phyloP scores from a whole-genome alignment of 352 stramenopile species.

The Phytophthora citricola region DNA sequence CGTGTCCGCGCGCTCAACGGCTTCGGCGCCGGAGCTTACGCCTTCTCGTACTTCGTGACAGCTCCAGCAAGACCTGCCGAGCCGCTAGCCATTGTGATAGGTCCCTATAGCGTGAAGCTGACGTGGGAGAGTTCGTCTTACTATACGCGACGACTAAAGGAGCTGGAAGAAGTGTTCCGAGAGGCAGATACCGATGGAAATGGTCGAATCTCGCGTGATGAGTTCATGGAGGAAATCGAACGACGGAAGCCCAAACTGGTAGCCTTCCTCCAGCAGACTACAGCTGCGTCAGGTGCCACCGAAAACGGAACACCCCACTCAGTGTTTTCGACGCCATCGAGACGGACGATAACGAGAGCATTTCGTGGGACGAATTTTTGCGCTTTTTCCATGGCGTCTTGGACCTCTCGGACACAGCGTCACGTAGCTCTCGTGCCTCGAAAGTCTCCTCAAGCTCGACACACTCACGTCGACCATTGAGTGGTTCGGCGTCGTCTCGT shows the following conservation, averaged over 20 bases:
- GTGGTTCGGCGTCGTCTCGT: conserved; percentile 19
- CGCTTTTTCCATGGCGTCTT: conserved; percentile 75
- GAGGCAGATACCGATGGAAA: conserved; percentile 79
- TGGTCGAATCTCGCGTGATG: conserved; percentile 79
- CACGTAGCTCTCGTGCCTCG: conserved; percentile 22
- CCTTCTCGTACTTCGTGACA: conserved; percentile 89
- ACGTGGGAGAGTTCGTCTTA: conserved; percentile 79
- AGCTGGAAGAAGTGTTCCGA: conserved; percentile 85
- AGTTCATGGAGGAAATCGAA: conserved; percentile 89
- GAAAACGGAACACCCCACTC: conserved; percentile 38
- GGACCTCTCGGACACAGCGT: conserved; percentile 42
- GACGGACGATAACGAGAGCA: conserved; percentile 88
- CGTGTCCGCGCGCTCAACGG: conserved; percentile 91
- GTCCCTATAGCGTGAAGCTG: conserved; percentile 76
- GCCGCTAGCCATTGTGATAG: conserved; percentile 70
- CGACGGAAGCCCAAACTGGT: conserved; percentile 76
- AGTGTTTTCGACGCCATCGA: conserved; percentile 92
- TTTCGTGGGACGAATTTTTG: conserved; percentile 89
- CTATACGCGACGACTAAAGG: conserved; percentile 66
- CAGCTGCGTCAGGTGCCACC: conserved; percentile 5
- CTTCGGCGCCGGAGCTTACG: conserved; percentile 88
- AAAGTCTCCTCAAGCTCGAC: conserved; percentile 18
- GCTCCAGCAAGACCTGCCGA: conserved; percentile 68
- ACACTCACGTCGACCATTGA: conserved; percentile 23
- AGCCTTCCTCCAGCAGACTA: conserved; percentile 78